A percentile compares a stretch with the other conserved stretches of the same genome.
phyloP scores from a whole-genome alignment of 768 basidiomycete genomes.

The Hygrophorus pudorinus region DNA sequence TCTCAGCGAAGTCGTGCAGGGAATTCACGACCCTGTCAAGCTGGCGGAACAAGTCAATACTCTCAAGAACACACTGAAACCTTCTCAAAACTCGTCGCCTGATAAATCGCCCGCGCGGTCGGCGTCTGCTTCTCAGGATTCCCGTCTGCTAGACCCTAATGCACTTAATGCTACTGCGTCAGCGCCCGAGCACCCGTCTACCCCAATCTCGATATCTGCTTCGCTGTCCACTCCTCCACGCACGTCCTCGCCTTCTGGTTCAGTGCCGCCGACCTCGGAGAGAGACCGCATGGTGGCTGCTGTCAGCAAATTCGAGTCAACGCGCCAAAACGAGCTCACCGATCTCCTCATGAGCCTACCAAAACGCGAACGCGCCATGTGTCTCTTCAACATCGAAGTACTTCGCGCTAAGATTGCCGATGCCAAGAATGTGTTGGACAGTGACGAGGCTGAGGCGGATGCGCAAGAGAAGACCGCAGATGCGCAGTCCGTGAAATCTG shows the following conservation, averaged over 20 bases:
- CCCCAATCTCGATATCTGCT: slow-evolving; percentile 69
- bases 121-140: slow-evolving; percentile 48
- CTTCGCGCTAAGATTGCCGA: slow-evolving; percentile 70
- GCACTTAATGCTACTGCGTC: slow-evolving; percentile 67
- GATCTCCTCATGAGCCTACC: slow-evolving; percentile 79
- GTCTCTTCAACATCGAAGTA: slow-evolving; percentile 80
- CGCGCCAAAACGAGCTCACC: slow-evolving; percentile 53
- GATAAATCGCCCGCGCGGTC: slow-evolving; percentile 39
- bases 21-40: slow-evolving; percentile 59
- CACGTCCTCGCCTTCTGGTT: slow-evolving; percentile 71
- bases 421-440: slow-evolving; percentile 74
- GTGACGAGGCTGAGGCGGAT: slow-evolving; percentile 43
- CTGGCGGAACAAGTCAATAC: slow-evolving; percentile 53
- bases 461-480: slow-evolving; percentile 14
- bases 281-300: slow-evolving; percentile 64
- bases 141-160: slow-evolving; percentile 54
- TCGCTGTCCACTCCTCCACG: slow-evolving; percentile 76
- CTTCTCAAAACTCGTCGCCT: slow-evolving; percentile 28
- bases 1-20: slow-evolving; percentile 67
- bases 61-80: slow-evolving; percentile 24
- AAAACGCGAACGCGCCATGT: slow-evolving; percentile 85
- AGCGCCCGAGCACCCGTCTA: slow-evolving; percentile 85
- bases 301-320: slow-evolving; percentile 52
- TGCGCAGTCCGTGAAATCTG: slow-evolving; percentile 13
- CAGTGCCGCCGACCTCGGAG: slow-evolving; percentile 52